Evolutionary conservation across 2,329 filamentous ascomycete species (phyloP), one percentile per base, ranked within the genome.

Genomic region (Daldinia sp.): DNA sequence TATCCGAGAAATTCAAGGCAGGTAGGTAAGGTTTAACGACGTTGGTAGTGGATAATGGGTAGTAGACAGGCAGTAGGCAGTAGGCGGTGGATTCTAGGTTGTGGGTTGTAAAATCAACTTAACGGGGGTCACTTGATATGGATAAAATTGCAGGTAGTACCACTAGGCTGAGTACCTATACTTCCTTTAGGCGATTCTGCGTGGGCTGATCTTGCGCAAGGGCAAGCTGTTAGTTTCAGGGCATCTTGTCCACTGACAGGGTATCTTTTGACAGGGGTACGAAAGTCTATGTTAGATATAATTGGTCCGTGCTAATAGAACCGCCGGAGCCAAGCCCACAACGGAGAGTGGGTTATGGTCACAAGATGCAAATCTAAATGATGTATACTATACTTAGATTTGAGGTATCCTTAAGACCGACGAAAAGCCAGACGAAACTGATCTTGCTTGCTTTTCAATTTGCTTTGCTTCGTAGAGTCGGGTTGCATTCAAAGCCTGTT

Each of bases 161-260:
- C 41, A 13, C 51, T 51, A 56, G 46, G n/a, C 55, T 59, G 59
- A 58, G 69, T 69, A 67, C 23, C 56, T 68, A 33, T 70, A 70
- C 69, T 35, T 68, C 26, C 26, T 48, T 39, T 63, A 54, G 56
- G 53, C 67, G 57, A 60, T 63, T 60, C 30, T 37, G 35, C 33
- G 63, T 70, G 64, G 62, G 61, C 69, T 72, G 69, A 68, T 72
- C 64, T 72, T 65, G 59, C 56, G 61, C 67, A 72, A 70, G 67
- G 64, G 67, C 69, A 60, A 13, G 59, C 41, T 61, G 28, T 65
- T 65, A 61, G 60, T 70, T 71, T 61, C 69, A 70, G 69, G 69
- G 67, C 69, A 66, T 63, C 44, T 60, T 20, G 50, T 59, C 57
- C 51, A 44, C 65, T 60, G 59, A 68, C 69, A 66, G 42, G 61